phyloP scores from a whole-genome alignment of 2,329 filamentous ascomycete genomes.

The Colletotrichum sojae region DNA sequence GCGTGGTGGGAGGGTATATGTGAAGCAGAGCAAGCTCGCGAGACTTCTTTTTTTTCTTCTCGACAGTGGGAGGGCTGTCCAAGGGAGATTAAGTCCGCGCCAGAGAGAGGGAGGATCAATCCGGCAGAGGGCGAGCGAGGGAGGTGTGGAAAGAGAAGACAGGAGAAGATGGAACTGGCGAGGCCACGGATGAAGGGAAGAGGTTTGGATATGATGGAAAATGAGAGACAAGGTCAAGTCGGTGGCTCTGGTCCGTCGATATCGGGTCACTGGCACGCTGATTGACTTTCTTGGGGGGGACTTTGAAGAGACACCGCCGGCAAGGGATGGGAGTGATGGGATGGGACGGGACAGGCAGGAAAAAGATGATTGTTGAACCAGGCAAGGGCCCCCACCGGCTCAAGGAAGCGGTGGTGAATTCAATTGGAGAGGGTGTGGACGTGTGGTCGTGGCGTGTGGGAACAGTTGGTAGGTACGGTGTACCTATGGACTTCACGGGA shows the following conservation, averaged over 20 bases:
- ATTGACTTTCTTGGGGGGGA: slow-evolving; percentile 41
- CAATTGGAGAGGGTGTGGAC: slow-evolving; percentile 18
- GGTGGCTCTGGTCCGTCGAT: slow-evolving; percentile 40
- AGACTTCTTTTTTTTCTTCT: slow-evolving; percentile 27
- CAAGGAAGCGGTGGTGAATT: slow-evolving; percentile 38
- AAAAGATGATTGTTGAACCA: slow-evolving; percentile 44
- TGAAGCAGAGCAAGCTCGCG: slow-evolving; percentile 38
- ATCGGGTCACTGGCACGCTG: slow-evolving; percentile 40
- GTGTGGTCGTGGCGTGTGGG: slow-evolving; percentile 4
- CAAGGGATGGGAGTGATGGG: slow-evolving; percentile 31
- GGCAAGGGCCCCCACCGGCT: slow-evolving; percentile 39
- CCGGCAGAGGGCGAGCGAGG: slow-evolving; percentile 37
- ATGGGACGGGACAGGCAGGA: slow-evolving; percentile 31
- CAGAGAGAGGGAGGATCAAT: slow-evolving; percentile 40
- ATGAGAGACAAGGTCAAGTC: slow-evolving; percentile 29
- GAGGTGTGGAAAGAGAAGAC: slow-evolving; percentile 31
- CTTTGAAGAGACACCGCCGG: slow-evolving; percentile 31
- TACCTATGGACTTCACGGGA: too few species aligned
- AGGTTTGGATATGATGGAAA: slow-evolving; percentile 40
- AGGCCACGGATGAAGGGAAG: slow-evolving; percentile 40
- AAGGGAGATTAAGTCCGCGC: slow-evolving; percentile 40
- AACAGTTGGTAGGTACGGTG: background rate
- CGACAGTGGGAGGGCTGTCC: slow-evolving; percentile 34
- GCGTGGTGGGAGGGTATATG: slow-evolving; percentile 32
- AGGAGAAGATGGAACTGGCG: slow-evolving; percentile 20